Evolutionary conservation across 2,329 filamentous ascomycete species (phyloP), one percentile per base, ranked within the genome.

Genomic region (Didymella exigua): DNA sequence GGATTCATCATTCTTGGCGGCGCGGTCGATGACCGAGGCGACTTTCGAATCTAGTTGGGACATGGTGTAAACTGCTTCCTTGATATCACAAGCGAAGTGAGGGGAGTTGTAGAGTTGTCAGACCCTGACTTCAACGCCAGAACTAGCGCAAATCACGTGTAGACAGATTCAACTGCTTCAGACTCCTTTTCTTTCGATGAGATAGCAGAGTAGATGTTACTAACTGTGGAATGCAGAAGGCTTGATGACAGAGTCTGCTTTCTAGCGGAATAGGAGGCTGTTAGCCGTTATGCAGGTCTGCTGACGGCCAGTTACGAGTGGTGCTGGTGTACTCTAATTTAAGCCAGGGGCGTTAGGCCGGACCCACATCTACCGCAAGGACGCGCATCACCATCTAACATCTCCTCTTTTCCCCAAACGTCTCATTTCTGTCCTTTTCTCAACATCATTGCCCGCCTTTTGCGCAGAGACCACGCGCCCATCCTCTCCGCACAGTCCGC

Each of bases 31-130:
- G 19, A 84, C 66, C 24, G 73, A 72, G 38, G 82, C 81, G 29
- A 84, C 82, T 56, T 78, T 78, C 38, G 78, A 65, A 66, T 84
- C 82, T 49, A 84, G 62, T 38, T 72, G 68, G 16, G 79, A 59
- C 79, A 81, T 82, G 18, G 57, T 81, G 29, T 59, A 56, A 56
- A 62, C 36, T 47, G 41, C 23, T 33, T 16, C 19, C 49, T 49
- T 44, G 38, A 54, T 45, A 14, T 40, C 49, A 49, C 59, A 56
- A 56, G 48, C 63, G 62, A 56, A 33, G 47, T 60, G 41, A 59
- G 61, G 56, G 58, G 62, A 58, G 58, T 50, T 16, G 56, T 51
- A 47, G 34, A 44, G 38, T 42, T 51, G 47, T 54, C 30, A 52
- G 21, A 56, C 53, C 52, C 43, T 51, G 31, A 24, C 24, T 43